These are phyloP conservation scores for Eugenia klotzschiana DNA, from an alignment of 441 rosid species.

Conservation along the genomic window DNA sequence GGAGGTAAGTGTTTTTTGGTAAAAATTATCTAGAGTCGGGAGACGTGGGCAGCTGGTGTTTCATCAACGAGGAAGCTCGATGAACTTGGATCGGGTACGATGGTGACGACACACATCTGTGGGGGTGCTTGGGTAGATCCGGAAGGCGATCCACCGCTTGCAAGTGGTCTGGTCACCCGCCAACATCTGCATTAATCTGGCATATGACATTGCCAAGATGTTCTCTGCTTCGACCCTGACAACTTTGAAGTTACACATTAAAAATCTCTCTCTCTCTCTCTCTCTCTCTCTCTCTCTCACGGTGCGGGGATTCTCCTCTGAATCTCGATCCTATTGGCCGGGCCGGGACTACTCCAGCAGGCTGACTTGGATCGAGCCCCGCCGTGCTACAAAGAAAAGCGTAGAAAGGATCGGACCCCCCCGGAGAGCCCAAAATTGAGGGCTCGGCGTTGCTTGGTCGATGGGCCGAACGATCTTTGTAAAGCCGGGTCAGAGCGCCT, in stretches of 20 bases:
- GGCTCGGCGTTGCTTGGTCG: not conserved
- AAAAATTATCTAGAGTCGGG: not conserved
- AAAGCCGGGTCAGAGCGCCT: not conserved
- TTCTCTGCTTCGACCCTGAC: not conserved
- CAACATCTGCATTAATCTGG: not conserved
- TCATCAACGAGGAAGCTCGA: not conserved
- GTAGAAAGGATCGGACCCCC: not conserved
- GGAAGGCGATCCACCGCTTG: not conserved
- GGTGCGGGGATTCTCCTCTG: not conserved
- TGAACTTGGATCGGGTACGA: not conserved
- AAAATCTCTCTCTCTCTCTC: too few relatives aligned
- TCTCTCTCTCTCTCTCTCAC: not conserved
- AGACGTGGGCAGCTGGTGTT: not conserved
- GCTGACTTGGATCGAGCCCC: not conserved
- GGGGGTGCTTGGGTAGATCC: not conserved
- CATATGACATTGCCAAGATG: not conserved
- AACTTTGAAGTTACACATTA: not conserved
- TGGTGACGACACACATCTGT: not conserved
- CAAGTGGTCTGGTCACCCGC: not conserved
- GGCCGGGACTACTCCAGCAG: fast-evolving
- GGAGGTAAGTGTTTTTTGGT: not conserved
- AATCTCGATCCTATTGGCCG: not conserved
- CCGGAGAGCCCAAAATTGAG: not conserved
- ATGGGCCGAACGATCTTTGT: not conserved
- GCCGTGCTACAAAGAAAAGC: fast-evolving